Conservation (phyloP, 192 early-diverging fungal species). For the Coemansia sp. region DNA sequence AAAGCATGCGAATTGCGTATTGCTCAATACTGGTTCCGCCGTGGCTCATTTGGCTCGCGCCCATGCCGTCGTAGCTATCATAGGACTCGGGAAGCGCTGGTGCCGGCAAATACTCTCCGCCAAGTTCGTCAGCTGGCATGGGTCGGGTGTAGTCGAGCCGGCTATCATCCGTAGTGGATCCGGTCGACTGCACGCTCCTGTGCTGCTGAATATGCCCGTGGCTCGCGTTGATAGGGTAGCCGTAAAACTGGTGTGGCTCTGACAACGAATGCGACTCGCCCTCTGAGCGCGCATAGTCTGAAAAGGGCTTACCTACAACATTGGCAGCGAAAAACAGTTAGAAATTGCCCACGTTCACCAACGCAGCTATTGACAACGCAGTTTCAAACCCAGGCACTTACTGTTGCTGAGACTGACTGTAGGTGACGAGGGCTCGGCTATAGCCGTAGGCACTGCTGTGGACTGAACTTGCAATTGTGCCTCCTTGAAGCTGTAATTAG, state of each 20-base stretch:
- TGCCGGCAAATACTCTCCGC: not conserved
- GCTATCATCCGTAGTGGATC: not conserved
- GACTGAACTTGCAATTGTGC: constrained; percentile 22
- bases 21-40: constrained; percentile 37
- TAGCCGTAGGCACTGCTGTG: not conserved
- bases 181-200: not conserved
- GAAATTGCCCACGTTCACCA: not conserved
- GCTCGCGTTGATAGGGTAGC: not conserved
- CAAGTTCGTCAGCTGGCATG: not conserved
- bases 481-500: constrained; percentile 49
- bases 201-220: not conserved
- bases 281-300: constrained; percentile 1
- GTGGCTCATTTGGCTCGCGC: not conserved
- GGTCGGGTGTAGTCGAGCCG: not conserved
- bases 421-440: constrained; percentile 24
- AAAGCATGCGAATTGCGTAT: constrained; percentile 43
- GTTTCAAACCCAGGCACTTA: not conserved
- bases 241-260: not conserved
- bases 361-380: not conserved
- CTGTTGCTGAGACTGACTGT: constrained; percentile 11
- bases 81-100: not conserved
- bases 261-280: not conserved
- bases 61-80: constrained; percentile 6
- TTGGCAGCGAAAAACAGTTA: not conserved
- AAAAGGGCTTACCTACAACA: not conserved